These are phyloP conservation scores for Pleurotus salmoneostramineus DNA, from an alignment of 768 basidiomycete species.

Conservation along the genomic window DNA sequence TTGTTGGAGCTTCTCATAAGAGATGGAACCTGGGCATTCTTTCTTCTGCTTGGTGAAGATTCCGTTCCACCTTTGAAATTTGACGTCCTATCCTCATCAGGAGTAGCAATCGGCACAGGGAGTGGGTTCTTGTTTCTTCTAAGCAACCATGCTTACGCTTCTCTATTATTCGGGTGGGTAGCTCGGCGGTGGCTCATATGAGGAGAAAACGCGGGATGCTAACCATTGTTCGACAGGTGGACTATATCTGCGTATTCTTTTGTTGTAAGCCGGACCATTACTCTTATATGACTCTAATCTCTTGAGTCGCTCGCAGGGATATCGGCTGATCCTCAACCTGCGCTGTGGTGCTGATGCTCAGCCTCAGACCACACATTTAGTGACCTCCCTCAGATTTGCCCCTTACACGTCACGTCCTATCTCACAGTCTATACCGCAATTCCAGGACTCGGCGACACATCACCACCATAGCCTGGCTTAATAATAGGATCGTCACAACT, in stretches of 20 bases:
- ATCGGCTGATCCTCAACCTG: slow-evolving; percentile 1
- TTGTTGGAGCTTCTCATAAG: slow-evolving; percentile 13
- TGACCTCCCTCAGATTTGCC: no score
- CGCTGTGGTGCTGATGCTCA: no score
- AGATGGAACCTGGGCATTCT: slow-evolving; percentile 16
- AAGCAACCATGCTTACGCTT: not conserved
- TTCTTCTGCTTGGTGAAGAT: slow-evolving; percentile 14
- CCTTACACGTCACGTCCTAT: no score
- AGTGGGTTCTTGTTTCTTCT: not conserved
- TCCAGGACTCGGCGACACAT: no score
- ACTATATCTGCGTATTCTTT: not conserved
- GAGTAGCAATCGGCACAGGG: not conserved
- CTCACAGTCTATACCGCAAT: no score
- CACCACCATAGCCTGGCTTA: no score
- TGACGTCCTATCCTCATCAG: not conserved
- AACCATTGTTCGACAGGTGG: not conserved
- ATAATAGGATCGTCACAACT: no score
- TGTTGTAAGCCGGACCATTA: not conserved
- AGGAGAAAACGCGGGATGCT: not conserved
- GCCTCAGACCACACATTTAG: no score
- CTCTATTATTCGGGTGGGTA: not conserved
- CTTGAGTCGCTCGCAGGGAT: not conserved
- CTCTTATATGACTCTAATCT: not conserved
- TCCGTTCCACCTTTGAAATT: not conserved
- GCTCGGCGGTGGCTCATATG: not conserved